A percentile compares a stretch with the other conserved stretches of the same genome.
phyloP scores from a whole-genome alignment of 1,284 basidiomycete species.

The Marasmius fiardii region DNA sequence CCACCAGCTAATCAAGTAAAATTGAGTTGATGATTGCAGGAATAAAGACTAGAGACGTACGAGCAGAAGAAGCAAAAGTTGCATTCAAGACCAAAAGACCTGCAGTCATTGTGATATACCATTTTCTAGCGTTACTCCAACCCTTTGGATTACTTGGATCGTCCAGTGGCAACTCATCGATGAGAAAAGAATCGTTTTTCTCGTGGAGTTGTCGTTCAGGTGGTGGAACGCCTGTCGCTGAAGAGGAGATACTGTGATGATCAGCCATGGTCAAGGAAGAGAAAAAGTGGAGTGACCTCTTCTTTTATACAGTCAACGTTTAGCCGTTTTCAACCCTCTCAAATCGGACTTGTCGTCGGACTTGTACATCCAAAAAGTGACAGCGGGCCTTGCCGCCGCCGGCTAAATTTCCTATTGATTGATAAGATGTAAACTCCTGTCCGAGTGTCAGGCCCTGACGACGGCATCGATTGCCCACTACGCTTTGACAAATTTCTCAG shows the following conservation, averaged over 20 bases:
- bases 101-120: slow-evolving; percentile 54
- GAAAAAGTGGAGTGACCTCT: neutral
- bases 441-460: too few relatives aligned
- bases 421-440: too few relatives aligned
- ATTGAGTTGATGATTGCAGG: slow-evolving; percentile 14
- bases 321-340: neutral
- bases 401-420: too few relatives aligned
- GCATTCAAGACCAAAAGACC: slow-evolving; percentile 70
- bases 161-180: slow-evolving; percentile 26
- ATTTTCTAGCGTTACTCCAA: slow-evolving; percentile 39
- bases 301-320: neutral
- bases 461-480: too few relatives aligned
- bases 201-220: neutral
- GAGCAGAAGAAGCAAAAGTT: slow-evolving; percentile 16
- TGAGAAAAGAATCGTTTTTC: slow-evolving; percentile 27
- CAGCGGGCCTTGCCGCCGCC: neutral
- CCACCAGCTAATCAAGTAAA: slow-evolving; percentile 35
- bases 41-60: neutral
- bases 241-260: neutral
- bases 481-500: too few relatives aligned
- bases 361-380: neutral
- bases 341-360: neutral
- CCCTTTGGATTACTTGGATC: slow-evolving; percentile 32
- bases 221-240: neutral
- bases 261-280: neutral